phyloP scores from a whole-genome alignment of 2,329 filamentous ascomycete species.

The Aureobasidium namibiae region DNA sequence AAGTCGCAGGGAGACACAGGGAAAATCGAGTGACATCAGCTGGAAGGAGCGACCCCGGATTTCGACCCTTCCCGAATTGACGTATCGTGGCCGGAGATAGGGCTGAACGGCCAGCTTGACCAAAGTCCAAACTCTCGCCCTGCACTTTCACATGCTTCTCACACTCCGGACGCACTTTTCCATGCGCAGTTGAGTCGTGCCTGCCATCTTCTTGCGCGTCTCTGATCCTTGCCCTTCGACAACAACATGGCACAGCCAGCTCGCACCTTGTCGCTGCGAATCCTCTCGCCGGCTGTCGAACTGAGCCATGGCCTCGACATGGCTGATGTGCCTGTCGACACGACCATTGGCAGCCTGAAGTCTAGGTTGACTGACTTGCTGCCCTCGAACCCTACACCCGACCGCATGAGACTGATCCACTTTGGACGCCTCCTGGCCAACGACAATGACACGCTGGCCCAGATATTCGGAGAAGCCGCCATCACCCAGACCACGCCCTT shows the following conservation, averaged over 20 bases:
- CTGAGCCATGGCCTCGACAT: slow-evolving; percentile 11
- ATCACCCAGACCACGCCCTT: slow-evolving; percentile 34
- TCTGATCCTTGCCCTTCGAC: neutral
- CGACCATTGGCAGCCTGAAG: slow-evolving; percentile 47
- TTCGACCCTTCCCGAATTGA: slow-evolving; percentile 1
- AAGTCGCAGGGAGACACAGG: slow-evolving; percentile 3
- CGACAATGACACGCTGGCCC: slow-evolving; percentile 39
- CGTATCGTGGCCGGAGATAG: neutral
- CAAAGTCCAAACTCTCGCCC: neutral
- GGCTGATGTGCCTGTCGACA: slow-evolving; percentile 19
- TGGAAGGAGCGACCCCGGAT: neutral
- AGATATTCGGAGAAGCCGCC: slow-evolving; percentile 42
- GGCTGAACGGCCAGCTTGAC: slow-evolving; percentile 3
- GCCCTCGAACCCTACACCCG: slow-evolving; percentile 36
- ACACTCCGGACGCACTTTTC: no score
- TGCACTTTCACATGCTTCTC: no score
- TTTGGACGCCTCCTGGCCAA: slow-evolving; percentile 45
- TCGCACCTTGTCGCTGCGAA: slow-evolving; percentile 11
- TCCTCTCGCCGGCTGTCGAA: slow-evolving; percentile 14
- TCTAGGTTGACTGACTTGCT: slow-evolving; percentile 42
- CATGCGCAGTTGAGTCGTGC: neutral
- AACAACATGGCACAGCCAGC: neutral
- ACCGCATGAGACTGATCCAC: slow-evolving; percentile 51
- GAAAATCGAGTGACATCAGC: slow-evolving; percentile 1
- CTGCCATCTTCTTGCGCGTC: neutral